These are phyloP conservation scores for Helminthosporium solani DNA, from an alignment of 2,329 filamentous ascomycete species.

Conservation along the genomic window DNA sequence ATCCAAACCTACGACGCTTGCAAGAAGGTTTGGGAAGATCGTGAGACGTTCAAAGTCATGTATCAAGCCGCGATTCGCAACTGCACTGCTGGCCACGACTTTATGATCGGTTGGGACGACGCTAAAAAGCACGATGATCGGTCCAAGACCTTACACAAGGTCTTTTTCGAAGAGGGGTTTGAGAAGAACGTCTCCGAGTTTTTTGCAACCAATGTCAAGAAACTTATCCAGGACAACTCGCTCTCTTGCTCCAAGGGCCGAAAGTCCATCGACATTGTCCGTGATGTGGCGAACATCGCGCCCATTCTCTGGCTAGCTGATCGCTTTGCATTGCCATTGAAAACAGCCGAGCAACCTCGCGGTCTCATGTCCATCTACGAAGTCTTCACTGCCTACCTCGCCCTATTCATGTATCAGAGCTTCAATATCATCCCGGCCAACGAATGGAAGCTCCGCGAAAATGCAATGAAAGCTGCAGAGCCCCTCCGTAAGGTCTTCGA, in stretches of 20 bases:
- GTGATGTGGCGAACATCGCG: constrained; percentile 67
- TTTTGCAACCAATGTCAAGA: constrained; percentile 52
- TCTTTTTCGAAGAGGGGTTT: constrained; percentile 62
- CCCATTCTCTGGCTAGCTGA: constrained; percentile 65
- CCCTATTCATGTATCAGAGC: constrained; percentile 62
- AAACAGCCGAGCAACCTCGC: constrained; percentile 60
- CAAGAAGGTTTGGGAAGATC: constrained; percentile 53
- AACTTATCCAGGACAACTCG: constrained; percentile 49
- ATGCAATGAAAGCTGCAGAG: constrained; percentile 54
- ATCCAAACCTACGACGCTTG: constrained; percentile 54
- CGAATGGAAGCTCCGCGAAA: constrained; percentile 53
- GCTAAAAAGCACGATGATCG: constrained; percentile 41
- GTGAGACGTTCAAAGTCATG: constrained; percentile 52
- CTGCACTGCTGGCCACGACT: constrained; percentile 56
- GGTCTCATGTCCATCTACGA: constrained; percentile 54
- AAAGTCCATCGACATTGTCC: constrained; percentile 56
- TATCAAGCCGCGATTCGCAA: constrained; percentile 62
- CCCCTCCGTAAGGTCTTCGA: constrained; percentile 66
- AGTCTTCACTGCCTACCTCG: constrained; percentile 57
- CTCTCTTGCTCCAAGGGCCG: constrained; percentile 49
- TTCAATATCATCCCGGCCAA: constrained; percentile 55
- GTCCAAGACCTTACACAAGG: constrained; percentile 47
- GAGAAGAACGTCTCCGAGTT: constrained; percentile 65
- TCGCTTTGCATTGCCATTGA: constrained; percentile 66
- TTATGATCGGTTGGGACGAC: constrained; percentile 52